Base-by-base conservation (phyloP, 176 grass and related monocot species). In the Cenchrus fungigraminus region DNA sequence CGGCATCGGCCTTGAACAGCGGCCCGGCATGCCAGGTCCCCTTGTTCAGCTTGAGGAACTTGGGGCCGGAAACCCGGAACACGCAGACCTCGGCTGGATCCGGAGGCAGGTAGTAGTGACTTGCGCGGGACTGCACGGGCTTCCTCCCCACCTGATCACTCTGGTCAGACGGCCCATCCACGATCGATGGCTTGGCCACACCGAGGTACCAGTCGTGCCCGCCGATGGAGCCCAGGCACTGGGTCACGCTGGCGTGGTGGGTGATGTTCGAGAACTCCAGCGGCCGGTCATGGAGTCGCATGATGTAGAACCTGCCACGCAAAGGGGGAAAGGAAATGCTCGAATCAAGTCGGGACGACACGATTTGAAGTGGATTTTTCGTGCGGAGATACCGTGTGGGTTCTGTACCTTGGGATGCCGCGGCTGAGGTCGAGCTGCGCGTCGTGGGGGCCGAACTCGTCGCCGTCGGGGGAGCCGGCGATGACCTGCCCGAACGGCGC, bases 1-100 rank as follows among this genome's bases (percentile, higher is more conserved):
- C 84, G 2, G 86, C 79, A 13, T 84, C 78, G 16, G 88, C 83
- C 88, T 96, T 92, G 82, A 99, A 96, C 68, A 91, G 85, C 4
- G 97, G 97, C 29, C 97, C 97, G 0, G 91, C 97, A 77, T 99
- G 97, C 97, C 97, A 99, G 65, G 97, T 99, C 49, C 97, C 97
- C 6, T 65, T 83, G 58, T 96, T 86, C 51, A 99, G 93, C 86
- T 94, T 99, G 56, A 99, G 85, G 50, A 99, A 99, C 74, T 96
- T 96, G 6, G 93, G 25, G 47, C 97, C 97, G 0, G 93, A 88
- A 81, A 99, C 84, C 65, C 91, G 86, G 78, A 99, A 99, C 17
- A 94, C 86, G 74, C 77, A 74, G 79, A 99, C 91, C 64, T 95
- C 90, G 45, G 93, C 84, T 11, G 91, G 93, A 71, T 91, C 85